Base-by-base conservation (phyloP, 768 basidiomycete species). In the Podaxis carcinomalis region DNA sequence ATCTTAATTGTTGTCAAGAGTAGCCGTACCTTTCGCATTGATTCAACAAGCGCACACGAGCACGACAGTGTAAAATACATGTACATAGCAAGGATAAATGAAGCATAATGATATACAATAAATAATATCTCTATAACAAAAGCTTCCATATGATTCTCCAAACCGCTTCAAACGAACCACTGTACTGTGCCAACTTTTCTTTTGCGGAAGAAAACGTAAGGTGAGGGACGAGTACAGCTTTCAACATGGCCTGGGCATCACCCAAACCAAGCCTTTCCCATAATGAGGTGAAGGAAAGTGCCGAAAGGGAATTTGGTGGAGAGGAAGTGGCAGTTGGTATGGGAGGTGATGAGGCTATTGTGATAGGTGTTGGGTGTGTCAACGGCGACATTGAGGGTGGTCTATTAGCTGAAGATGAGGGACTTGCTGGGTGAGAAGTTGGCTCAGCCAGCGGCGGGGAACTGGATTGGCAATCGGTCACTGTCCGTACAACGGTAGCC, bases 181-280 rank as follows among this genome's bases (percentile, higher is more conserved):
- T 42, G 44, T 37, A 54, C 7, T 42, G 52, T 9, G 23, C 23
- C 44, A 61, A n/a, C 16, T 50, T 61, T 39, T 55, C 52, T 36
- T 61, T 55, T 4, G 36, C 46, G 4, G 46, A 54, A 23, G 53
- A 10, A 13, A 55, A 13, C 11, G 21, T 19, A 19, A 61, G 35
- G 7, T 55, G 52, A 10, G 59, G 59, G 13, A 55, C 11, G 14
- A 53, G 3, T 23, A 61, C 23, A 14, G 46, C 54, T 40, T 27
- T 46, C 7, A 61, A 21, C 11, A 19, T 13, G 5, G 28, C 51
- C 19, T 54, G 51, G 11, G 53, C 19, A 13, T 37, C 36, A 16
- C 32, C 44, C 19, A 61, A 40, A 21, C 59, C 53, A 9, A 61
- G 51, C 37, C 23, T 54, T 39, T 61, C 52, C 59, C 42, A 54